A percentile compares a stretch with the other conserved stretches of the same genome.
phyloP scores from a whole-genome alignment of 345 rosid species.

The Populus tremula region DNA sequence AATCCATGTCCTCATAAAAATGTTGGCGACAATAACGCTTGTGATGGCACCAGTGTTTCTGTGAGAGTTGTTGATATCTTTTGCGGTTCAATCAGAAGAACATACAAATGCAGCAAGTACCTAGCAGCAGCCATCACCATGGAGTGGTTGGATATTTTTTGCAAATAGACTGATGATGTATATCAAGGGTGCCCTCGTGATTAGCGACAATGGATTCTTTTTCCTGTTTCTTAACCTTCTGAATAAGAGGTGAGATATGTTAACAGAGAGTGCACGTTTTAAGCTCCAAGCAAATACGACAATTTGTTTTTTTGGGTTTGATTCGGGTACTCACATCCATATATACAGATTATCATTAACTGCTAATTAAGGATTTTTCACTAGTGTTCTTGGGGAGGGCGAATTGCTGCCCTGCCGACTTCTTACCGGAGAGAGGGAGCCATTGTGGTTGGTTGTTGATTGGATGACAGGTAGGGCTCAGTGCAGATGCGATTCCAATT shows the following conservation, averaged over 20 bases:
- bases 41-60: constrained; percentile 97
- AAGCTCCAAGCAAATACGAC: neutral
- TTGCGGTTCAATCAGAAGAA: constrained; percentile 1
- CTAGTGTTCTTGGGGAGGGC: neutral
- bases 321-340: neutral
- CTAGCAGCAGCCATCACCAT: constrained; percentile 16
- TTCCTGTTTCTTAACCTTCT: neutral
- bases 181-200: constrained; percentile 24
- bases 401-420: neutral
- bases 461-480: no score
- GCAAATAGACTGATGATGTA: constrained; percentile 31
- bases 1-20: constrained; percentile 80
- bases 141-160: constrained; percentile 6
- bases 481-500: no score
- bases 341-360: neutral
- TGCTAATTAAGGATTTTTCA: neutral
- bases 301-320: no score
- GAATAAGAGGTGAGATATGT: neutral
- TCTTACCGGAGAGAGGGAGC: no score
- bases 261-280: neutral
- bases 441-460: no score
- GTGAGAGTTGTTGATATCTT: constrained; percentile 29
- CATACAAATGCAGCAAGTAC: neutral
- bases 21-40: constrained; percentile 88
- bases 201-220: neutral